phyloP scores from a whole-genome alignment of 331 rosid species.

The Cydonia oblonga region DNA sequence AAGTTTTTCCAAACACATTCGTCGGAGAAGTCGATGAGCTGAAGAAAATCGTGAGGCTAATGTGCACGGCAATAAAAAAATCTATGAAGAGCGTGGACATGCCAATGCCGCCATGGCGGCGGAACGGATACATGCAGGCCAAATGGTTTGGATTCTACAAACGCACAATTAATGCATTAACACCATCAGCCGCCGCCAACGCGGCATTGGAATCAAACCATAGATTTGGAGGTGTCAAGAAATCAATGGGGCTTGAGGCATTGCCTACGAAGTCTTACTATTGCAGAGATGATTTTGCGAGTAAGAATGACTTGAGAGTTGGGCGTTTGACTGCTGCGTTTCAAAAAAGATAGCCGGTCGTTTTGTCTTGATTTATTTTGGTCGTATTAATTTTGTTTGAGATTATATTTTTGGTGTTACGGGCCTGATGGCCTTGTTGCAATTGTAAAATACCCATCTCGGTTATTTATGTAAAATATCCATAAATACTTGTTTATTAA shows the following conservation, averaged over 20 bases:
- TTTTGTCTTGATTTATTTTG: background rate
- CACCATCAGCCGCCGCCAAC: background rate
- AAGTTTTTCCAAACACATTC: conserved; percentile 40
- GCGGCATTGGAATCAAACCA: background rate
- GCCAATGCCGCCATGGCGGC: conserved; percentile 75
- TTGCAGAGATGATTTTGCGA: conserved; percentile 21
- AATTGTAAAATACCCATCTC: background rate
- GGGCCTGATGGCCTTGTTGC: background rate
- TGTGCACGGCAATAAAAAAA: conserved; percentile 50
- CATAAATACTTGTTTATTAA: background rate
- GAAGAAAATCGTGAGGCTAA: conserved; percentile 35
- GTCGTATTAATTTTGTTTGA: background rate
- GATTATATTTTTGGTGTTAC: background rate
- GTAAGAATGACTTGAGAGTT: conserved; percentile 15
- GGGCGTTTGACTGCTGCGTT: conserved; percentile 32
- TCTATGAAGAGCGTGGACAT: conserved; percentile 45
- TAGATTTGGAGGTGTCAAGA: background rate
- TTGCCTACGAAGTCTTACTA: conserved; percentile 1
- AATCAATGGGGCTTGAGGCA: conserved; percentile 12
- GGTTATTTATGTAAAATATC: background rate
- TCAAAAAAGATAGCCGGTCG: background rate
- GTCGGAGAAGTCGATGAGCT: conserved; percentile 48
- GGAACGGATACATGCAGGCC: conserved; percentile 46
- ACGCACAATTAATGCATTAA: conserved; percentile 31
- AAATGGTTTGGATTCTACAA: conserved; percentile 69